Percentiles rank a stretch among this genome's conserved stretches.
These are phyloP conservation scores for Penicillium sp. DNA, from an alignment of 2,329 filamentous ascomycete genomes.

Conservation along the genomic window DNA sequence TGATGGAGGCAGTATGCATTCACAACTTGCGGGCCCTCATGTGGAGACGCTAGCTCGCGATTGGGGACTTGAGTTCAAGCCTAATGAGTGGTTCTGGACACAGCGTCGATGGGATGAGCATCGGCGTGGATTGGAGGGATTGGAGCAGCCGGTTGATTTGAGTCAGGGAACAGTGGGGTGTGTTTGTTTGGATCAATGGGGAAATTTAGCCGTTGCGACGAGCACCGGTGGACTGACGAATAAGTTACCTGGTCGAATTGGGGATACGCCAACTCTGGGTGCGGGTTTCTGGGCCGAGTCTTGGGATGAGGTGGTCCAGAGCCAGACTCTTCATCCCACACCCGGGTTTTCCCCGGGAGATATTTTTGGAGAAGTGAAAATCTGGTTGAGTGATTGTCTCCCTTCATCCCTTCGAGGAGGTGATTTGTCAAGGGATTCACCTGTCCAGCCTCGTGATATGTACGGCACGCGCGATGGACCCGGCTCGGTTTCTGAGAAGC, in stretches of 20 bases:
- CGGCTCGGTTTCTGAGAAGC: conserved; percentile 13
- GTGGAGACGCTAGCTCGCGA: conserved; percentile 69
- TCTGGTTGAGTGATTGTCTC: conserved; percentile 20
- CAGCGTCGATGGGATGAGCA: conserved; percentile 80
- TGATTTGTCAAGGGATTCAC: conserved; percentile 1
- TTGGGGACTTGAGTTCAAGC: conserved; percentile 70
- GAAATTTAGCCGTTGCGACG: conserved; percentile 70
- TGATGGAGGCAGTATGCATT: conserved; percentile 57
- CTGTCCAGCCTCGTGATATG: background rate
- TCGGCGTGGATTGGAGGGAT: conserved; percentile 58
- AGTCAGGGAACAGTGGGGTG: conserved; percentile 85
- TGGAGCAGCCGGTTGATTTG: conserved; percentile 43
- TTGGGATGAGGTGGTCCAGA: conserved; percentile 57
- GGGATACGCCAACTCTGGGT: conserved; percentile 82
- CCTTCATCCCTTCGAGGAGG: background rate
- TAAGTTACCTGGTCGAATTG: conserved; percentile 81
- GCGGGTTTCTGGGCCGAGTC: conserved; percentile 91
- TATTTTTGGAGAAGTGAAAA: conserved; percentile 5
- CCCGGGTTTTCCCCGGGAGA: background rate
- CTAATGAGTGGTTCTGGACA: conserved; percentile 77
- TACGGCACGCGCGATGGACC: background rate
- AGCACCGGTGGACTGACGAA: conserved; percentile 82
- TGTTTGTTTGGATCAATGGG: conserved; percentile 77
- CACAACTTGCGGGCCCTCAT: conserved; percentile 67
- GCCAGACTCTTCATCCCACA: background rate